Percentiles rank a stretch among this genome's conserved stretches.
phyloP scores from a whole-genome alignment of 352 stramenopile genomes.

The Phytopythium litorale region DNA sequence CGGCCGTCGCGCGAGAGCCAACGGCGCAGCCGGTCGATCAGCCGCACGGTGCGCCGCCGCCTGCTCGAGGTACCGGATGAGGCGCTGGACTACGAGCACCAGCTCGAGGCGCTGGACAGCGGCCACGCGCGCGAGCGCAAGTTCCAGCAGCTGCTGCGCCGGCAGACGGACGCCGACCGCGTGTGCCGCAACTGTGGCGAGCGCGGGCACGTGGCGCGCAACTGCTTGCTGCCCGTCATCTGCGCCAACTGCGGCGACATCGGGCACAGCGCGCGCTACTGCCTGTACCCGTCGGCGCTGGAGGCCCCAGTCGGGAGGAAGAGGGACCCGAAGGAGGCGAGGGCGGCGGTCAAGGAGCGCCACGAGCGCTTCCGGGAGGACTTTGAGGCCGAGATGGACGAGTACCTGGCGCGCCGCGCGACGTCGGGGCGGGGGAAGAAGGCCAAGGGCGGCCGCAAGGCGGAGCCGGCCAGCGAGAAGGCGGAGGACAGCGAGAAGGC shows the following conservation, averaged over 20 bases:
- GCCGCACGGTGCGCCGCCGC: slow-evolving; percentile 15
- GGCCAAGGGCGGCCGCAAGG: neutral
- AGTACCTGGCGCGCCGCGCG: slow-evolving; percentile 28
- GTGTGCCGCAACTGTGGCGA: slow-evolving; percentile 80
- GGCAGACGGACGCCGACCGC: slow-evolving; percentile 51
- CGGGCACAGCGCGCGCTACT: slow-evolving; percentile 50
- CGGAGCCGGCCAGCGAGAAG: slow-evolving; percentile 9
- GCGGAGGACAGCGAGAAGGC: neutral
- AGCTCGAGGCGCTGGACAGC: slow-evolving; percentile 46
- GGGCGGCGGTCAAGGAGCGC: slow-evolving; percentile 21
- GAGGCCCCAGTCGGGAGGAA: neutral
- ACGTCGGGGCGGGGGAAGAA: slow-evolving; percentile 16
- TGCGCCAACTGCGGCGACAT: slow-evolving; percentile 78
- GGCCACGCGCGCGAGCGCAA: slow-evolving; percentile 44
- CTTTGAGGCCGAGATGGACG: slow-evolving; percentile 61
- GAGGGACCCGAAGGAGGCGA: slow-evolving; percentile 10
- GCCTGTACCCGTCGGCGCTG: slow-evolving; percentile 27
- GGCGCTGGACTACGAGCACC: slow-evolving; percentile 72
- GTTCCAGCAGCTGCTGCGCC: slow-evolving; percentile 56
- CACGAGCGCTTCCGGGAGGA: slow-evolving; percentile 50
- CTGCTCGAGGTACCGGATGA: slow-evolving; percentile 23
- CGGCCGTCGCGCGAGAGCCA: slow-evolving; percentile 3
- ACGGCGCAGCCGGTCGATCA: slow-evolving; percentile 3
- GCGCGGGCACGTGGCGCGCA: slow-evolving; percentile 52
- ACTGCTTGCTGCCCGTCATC: slow-evolving; percentile 73